Base-by-base conservation (phyloP, 306 rosid genomes). In the Ormosia emarginata region DNA sequence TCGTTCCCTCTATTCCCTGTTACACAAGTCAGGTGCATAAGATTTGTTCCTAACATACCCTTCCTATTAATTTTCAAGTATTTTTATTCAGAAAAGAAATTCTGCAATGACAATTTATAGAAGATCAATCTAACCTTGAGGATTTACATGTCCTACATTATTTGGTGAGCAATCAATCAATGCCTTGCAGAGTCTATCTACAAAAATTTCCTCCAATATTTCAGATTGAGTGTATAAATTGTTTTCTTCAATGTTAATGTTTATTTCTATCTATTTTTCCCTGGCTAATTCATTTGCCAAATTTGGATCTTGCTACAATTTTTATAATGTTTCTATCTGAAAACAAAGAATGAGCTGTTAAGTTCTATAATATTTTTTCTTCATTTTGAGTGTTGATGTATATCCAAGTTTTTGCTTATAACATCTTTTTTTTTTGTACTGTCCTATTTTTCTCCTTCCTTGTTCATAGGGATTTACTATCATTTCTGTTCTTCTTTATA, bases 401-500 rank as follows among this genome's bases (percentile, higher is more conserved):
- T 34, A 29, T 46, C 43, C 66, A 29, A 47, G 63, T 50, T 18
- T 24, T 71, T 15, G 33, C 33, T 14, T 47, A 33, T 32, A 44
- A 17, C 47, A 9, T 58, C 8, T 13, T 68, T 12, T 37, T 12
- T 37, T 65, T 47, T 78, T 33, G 47, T 4, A 40, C 65, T 36
- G 49, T 73, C 40, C 49, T 71, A 14, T 43, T 52, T 76, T 61
- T 66, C n/a, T 61, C 62, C 62, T 55, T 81, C 77, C 40, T 44
- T 75, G 79, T 57, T 70, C 58, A 39, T 55, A 12, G 33, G 37
- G 46, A 79, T 64, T 82, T 71, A 59, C 67, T 67, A 18, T 58
- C 49, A 50, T 77, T 50, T 65, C 34, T 55, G 53, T 85, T 70
- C 33, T 63, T 62, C 84, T 77, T 34, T 71, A 73, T 87, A 76